These are phyloP conservation scores for Amphibolis antarctica DNA, from an alignment of 106 monocot genomes.

Conservation along the genomic window DNA sequence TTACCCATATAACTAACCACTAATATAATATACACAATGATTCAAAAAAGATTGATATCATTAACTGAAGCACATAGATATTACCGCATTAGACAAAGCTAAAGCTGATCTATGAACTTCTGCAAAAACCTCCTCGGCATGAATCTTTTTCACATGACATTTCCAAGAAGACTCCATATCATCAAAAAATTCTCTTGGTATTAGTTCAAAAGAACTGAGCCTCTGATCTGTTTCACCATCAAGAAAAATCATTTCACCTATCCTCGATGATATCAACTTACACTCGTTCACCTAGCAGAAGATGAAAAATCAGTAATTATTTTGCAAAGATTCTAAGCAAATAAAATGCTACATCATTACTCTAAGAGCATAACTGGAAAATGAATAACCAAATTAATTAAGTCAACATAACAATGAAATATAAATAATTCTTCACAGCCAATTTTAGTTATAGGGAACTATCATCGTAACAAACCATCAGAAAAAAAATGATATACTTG, in stretches of 20 bases:
- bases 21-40: no score
- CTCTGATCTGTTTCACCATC: slow-evolving; percentile 60
- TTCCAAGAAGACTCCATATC: slow-evolving; percentile 93
- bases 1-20: no score
- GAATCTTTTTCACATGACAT: slow-evolving; percentile 78
- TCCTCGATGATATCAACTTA: slow-evolving; percentile 51
- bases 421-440: background rate
- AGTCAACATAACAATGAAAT: no score
- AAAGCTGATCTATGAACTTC: slow-evolving; percentile 70
- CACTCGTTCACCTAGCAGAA: slow-evolving; percentile 72
- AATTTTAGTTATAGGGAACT: background rate
- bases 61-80: background rate
- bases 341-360: background rate
- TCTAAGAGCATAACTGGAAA: no score
- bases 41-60: no score
- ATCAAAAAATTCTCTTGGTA: slow-evolving; percentile 78
- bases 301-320: background rate
- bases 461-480: no score
- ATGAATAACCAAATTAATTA: no score
- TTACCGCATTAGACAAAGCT: slow-evolving; percentile 50
- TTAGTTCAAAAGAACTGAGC: slow-evolving; percentile 45
- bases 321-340: background rate
- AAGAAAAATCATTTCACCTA: slow-evolving; percentile 72
- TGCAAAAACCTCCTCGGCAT: slow-evolving; percentile 66
- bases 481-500: no score